Evolutionary conservation across 768 basidiomycete genomes (phyloP), one percentile per base, ranked within the genome.

Genomic region (Naganishia randhawae): DNA sequence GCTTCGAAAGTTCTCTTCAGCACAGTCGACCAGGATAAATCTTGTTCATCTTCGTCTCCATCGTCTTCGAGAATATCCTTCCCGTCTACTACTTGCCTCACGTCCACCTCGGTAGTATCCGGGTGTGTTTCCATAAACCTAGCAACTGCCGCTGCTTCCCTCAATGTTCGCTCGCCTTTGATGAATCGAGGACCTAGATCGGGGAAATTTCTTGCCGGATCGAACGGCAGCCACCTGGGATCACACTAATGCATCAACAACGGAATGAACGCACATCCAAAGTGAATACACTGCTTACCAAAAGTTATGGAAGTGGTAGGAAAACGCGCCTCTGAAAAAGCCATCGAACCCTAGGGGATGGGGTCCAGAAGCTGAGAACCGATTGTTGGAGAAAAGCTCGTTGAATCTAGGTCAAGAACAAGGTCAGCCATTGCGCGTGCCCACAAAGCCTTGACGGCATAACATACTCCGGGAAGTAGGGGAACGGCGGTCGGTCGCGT

Each of bases 1-100:
- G 88, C 85, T 81, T 99, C 96, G 76, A 96, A 97, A 50, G 91
- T 92, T 76, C 96, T 85, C 82, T 98, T 99, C 73, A 98, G 80
- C 25, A 97, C 93, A 14, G 92, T 90, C 29, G 89, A 86, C 96
- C 96, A 99, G 63, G 75, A 76, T 68, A 79, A 57, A 69, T 79
- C 78, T 53, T 75, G 48, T 65, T 78, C 78, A 65, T 79, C 78
- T 54, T 79, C 54, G 19, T 66, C 68, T 5, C 52, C 66, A 16
- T 66, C 57, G 10, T 71, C 63, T 27, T 54, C 41, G 8, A 63
- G 42, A 6, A 57, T 19, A 25, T 63, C 51, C 29, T 31, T 50
- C n/a, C 29, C 61, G 1, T 57, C 35, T 13, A 39, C 48, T 25
- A 63, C 51, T 19, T 54, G 27, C 17, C 53, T 13, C 2, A 66